These are phyloP conservation scores for Scleroderma bovista DNA, from an alignment of 768 basidiomycete genomes.

Conservation along the genomic window DNA sequence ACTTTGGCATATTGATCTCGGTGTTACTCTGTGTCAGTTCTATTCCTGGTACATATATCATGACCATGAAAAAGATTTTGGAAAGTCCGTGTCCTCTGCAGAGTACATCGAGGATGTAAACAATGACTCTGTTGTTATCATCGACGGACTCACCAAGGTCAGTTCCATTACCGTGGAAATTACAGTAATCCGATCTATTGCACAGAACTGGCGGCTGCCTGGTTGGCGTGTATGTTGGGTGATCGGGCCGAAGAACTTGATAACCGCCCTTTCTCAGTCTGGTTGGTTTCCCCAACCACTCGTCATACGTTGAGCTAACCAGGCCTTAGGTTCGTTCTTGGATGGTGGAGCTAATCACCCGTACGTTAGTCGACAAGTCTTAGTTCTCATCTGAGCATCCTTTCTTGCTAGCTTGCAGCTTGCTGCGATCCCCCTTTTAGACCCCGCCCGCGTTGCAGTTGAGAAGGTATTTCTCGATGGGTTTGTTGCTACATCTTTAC, in stretches of 20 bases:
- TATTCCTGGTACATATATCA: conserved; percentile 96
- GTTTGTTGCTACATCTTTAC: not conserved
- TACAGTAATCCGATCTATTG: conserved; percentile 18
- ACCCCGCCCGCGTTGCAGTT: conserved; percentile 55
- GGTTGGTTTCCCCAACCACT: conserved; percentile 32
- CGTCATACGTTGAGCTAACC: conserved; percentile 4
- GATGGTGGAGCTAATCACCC: conserved; percentile 95
- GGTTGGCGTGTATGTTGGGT: conserved; percentile 97
- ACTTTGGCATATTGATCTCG: not conserved
- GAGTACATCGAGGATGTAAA: conserved; percentile 85
- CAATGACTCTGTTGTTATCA: conserved; percentile 74
- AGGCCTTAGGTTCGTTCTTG: conserved; percentile 65
- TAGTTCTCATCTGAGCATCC: not conserved
- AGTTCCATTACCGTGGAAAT: not conserved
- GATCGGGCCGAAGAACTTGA: conserved; percentile 80
- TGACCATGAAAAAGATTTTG: conserved; percentile 66
- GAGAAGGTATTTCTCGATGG: conserved; percentile 50
- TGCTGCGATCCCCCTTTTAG: conserved; percentile 80
- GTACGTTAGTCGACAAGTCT: conserved; percentile 39
- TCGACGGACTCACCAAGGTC: conserved; percentile 92
- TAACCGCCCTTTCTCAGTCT: conserved; percentile 88
- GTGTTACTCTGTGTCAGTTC: conserved; percentile 46
- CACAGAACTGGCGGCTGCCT: conserved; percentile 88
- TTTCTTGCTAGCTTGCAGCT: conserved; percentile 60
- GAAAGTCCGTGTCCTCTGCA: conserved; percentile 77